Base-by-base conservation (phyloP, 2,329 filamentous ascomycete genomes). In the Fusarium oxysporum region DNA sequence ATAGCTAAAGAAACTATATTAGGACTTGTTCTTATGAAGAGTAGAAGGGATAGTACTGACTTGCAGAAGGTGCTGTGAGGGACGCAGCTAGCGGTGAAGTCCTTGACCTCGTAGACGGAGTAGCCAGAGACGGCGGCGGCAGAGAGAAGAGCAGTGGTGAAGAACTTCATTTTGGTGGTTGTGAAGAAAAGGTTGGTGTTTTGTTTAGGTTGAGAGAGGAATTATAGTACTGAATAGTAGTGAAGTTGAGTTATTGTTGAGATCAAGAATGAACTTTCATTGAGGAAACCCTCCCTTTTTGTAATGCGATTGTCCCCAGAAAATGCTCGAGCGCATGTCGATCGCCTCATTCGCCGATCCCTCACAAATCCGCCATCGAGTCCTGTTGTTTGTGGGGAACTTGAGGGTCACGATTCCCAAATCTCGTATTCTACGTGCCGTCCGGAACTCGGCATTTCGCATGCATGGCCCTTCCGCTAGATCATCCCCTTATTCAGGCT, bases 141-240 rank as follows among this genome's bases (percentile, higher is more conserved):
- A 9, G 70, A 45, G 48, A 74, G 14, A 25, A 73, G 33, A 44
- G 71, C 57, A 4, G 71, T 33, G 16, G 53, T 48, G 54, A 65
- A 68, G 57, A 73, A 72, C 71, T 73, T 73, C 71, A 74, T 73
- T 35, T 69, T 73, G 44, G 6, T 28, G 48, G 47, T 74, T 47
- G 5, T 32, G 19, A 21, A 58, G 19, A 13, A 51, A 19, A 33
- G 9, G 19, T n/a, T 43, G 23, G 12, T 43, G 13, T 44, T 50
- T 25, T n/a, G 25, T 58, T 23, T 12, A n/a, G 23, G 28, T 43
- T 41, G 17, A 57, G 53, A 57, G 9, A 21, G 13, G 32, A 21
- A 5, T n/a, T 28, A 5, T 3, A 9, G 23, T n/a, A 3, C 38
- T 28, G 10, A 9, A 10, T 23, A 17, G 8, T 11, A 21, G 44